phyloP scores from a whole-genome alignment of 495 filamentous ascomycete species.

The Aspergillus coremiiformis region DNA sequence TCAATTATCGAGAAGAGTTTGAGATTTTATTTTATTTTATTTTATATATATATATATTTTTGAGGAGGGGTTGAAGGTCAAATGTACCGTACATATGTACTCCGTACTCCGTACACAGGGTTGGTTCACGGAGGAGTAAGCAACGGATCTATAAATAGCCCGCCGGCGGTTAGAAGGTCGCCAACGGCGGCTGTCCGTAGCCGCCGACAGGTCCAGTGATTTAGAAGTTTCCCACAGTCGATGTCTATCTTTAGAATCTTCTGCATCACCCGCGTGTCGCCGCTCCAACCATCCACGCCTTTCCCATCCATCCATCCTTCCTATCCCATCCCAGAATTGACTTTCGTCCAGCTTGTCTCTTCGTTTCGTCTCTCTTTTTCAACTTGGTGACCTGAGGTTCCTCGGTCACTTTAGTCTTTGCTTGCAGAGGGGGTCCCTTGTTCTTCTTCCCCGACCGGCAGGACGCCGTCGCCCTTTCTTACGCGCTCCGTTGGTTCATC shows the following conservation, averaged over 20 bases:
- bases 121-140: not conserved
- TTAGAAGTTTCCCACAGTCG: conserved; percentile 5
- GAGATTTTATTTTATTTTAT: not conserved
- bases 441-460: conserved; percentile 4
- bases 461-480: conserved; percentile 2
- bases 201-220: conserved; percentile 3
- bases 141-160: not conserved
- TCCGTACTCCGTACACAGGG: too few species aligned
- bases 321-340: conserved; percentile 9
- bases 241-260: conserved; percentile 33
- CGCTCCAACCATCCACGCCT: conserved; percentile 13
- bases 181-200: conserved; percentile 2
- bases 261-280: conserved; percentile 20
- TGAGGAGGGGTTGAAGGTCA: too few species aligned
- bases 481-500: not conserved
- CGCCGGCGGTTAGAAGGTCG: not conserved
- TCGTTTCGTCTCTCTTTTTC: conserved; percentile 4
- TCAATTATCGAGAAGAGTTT: not conserved
- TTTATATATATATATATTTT: not conserved
- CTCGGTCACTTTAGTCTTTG: not conserved
- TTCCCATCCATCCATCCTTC: conserved; percentile 14
- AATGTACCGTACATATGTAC: too few species aligned
- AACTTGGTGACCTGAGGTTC: conserved; percentile 12
- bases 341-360: conserved; percentile 2
- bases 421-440: conserved; percentile 1